These are phyloP conservation scores for Salix udensis DNA, from an alignment of 345 rosid genomes.

Conservation along the genomic window DNA sequence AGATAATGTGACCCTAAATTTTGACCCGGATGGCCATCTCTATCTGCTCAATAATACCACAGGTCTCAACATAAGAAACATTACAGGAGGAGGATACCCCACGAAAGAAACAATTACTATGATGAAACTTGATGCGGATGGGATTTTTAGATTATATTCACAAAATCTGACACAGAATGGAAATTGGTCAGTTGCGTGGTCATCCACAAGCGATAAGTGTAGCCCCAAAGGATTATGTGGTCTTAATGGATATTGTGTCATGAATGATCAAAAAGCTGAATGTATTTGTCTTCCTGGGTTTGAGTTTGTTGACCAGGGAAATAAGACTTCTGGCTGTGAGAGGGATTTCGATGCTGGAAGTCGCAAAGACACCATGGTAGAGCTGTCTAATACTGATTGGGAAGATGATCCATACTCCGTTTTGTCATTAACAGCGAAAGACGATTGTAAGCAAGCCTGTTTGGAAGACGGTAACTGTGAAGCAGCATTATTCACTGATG, in stretches of 20 bases:
- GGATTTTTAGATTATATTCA: conserved; percentile 20
- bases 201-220: conserved; percentile 8
- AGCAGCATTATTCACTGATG: conserved; percentile 13
- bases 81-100: not conserved
- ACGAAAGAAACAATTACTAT: not conserved
- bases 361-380: conserved; percentile 10
- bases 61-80: not conserved
- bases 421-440: not conserved
- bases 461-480: conserved; percentile 28
- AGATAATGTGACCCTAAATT: conserved; percentile 13
- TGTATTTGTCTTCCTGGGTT: conserved; percentile 26
- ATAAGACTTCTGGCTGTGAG: conserved; percentile 21
- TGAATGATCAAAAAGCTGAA: not conserved
- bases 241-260: conserved; percentile 21
- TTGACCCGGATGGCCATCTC: conserved; percentile 20
- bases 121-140: conserved; percentile 17
- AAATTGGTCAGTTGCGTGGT: not conserved
- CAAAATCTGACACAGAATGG: not conserved
- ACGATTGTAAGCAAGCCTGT: conserved; percentile 19
- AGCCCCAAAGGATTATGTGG: conserved; percentile 23
- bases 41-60: conserved; percentile 16
- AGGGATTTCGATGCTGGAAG: conserved; percentile 10
- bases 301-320: not conserved
- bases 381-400: conserved; percentile 1
- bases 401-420: conserved; percentile 11